Conservation (phyloP, 208 protist genomes). For the Crithidia mellificae region DNA sequence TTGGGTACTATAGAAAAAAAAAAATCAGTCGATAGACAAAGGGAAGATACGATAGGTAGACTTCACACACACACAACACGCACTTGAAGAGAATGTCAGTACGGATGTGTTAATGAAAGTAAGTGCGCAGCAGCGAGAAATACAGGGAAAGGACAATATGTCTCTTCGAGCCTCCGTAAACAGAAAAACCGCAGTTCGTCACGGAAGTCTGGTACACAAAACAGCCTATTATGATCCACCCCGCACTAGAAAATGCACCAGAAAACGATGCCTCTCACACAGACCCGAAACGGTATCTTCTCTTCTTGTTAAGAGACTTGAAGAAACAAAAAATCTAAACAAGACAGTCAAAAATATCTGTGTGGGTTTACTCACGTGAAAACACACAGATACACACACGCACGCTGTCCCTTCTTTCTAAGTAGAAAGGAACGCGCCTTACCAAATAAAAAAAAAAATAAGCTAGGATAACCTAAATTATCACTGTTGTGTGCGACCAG, state of each 20-base stretch:
- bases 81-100: too few relatives aligned
- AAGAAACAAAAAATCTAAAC: not conserved
- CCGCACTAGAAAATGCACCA: too few relatives aligned
- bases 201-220: too few relatives aligned
- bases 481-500: too few relatives aligned
- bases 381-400: slow-evolving; percentile 1
- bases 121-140: too few relatives aligned
- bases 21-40: not conserved
- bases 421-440: not conserved
- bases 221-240: too few relatives aligned
- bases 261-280: too few relatives aligned
- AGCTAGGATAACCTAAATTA: too few relatives aligned
- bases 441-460: slow-evolving; percentile 4
- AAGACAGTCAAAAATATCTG: not conserved
- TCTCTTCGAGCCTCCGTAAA: too few relatives aligned
- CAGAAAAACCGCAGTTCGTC: too few relatives aligned
- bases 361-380: not conserved
- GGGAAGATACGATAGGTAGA: slow-evolving; percentile 13
- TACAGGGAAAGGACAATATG: too few relatives aligned
- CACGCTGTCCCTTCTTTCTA: not conserved
- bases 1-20: slow-evolving; percentile 10
- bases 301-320: not conserved
- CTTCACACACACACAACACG: not conserved
- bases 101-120: too few relatives aligned
- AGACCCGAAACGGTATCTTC: not conserved